phyloP scores from a whole-genome alignment of 2,329 filamentous ascomycete genomes.

The Ceratocystis colombiana region DNA sequence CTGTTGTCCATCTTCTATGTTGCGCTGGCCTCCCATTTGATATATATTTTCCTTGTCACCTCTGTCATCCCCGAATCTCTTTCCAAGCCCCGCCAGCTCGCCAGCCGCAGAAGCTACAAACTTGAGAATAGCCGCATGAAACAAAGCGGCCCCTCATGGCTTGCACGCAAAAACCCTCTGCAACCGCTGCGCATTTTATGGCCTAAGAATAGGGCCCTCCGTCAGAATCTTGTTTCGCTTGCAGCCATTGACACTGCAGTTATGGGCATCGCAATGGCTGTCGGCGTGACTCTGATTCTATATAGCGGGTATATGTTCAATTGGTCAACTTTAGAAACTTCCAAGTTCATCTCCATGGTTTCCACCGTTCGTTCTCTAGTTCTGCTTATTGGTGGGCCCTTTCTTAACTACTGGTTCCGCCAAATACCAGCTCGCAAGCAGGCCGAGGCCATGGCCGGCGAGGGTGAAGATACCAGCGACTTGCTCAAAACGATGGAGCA shows the following conservation, averaged over 20 bases:
- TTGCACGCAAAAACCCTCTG: conserved; percentile 53
- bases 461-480: conserved; percentile 11
- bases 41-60: conserved; percentile 62
- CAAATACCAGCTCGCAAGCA: conserved; percentile 36
- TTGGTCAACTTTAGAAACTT: conserved; percentile 74
- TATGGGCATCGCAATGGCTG: conserved; percentile 69
- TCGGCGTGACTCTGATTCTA: conserved; percentile 68
- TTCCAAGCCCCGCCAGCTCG: conserved; percentile 57
- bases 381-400: conserved; percentile 64
- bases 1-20: conserved; percentile 79
- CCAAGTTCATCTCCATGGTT: conserved; percentile 68
- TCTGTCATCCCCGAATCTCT: conserved; percentile 77
- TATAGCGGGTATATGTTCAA: conserved; percentile 72
- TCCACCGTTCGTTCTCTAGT: conserved; percentile 66
- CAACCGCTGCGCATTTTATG: conserved; percentile 55
- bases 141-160: conserved; percentile 28
- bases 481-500: conserved; percentile 23
- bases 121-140: conserved; percentile 33
- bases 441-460: conserved; percentile 32
- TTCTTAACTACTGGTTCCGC: conserved; percentile 66
- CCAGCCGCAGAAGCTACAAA: conserved; percentile 58
- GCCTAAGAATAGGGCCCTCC: conserved; percentile 44
- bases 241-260: conserved; percentile 72
- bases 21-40: conserved; percentile 57
- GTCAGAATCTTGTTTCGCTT: conserved; percentile 72